A percentile compares a stretch with the other conserved stretches of the same genome.
Evolutionary conservation across 306 rosid genomes (phyloP).

Genomic region (Glycine soja): DNA sequence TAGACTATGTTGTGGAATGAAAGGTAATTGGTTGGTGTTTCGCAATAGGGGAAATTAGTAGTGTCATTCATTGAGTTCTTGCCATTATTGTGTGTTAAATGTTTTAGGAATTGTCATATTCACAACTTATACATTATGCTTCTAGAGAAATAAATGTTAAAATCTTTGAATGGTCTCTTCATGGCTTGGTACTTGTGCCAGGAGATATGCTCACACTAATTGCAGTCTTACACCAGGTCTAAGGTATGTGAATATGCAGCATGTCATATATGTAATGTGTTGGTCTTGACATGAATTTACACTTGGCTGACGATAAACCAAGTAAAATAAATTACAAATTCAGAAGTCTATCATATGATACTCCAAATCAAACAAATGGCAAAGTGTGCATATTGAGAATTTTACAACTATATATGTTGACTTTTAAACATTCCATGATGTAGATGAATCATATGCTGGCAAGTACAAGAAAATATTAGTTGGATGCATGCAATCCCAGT

Average conservation of each 20-base stretch:
- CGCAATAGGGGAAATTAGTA: too few relatives aligned
- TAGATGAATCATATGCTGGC: conserved; percentile 20
- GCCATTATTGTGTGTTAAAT: too few relatives aligned
- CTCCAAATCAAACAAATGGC: conserved; percentile 23
- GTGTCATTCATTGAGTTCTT: too few relatives aligned
- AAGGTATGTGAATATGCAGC: too few relatives aligned
- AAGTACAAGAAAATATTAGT: conserved; percentile 6
- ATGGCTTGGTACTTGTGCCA: conserved; percentile 53
- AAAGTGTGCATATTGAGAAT: conserved; percentile 26
- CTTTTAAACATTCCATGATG: not conserved
- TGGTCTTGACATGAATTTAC: not conserved
- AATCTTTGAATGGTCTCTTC: conserved; percentile 58
- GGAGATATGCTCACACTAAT: conserved; percentile 73
- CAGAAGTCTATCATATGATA: not conserved
- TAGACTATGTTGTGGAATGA: too few relatives aligned
- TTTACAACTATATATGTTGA: not conserved
- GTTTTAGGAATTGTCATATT: too few relatives aligned
- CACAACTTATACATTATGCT: conserved; percentile 48
- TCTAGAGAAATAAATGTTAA: conserved; percentile 56
- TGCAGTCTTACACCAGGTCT: conserved; percentile 68
- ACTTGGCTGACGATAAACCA: not conserved
- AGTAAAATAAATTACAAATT: too few relatives aligned
- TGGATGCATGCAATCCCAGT: not conserved
- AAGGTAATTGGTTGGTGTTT: too few relatives aligned
- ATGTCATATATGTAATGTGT: not conserved